A percentile compares a stretch with the other conserved stretches of the same genome.
These are phyloP conservation scores for Spergularia marina DNA, from an alignment of 148 eudicot genomes.

Conservation along the genomic window DNA sequence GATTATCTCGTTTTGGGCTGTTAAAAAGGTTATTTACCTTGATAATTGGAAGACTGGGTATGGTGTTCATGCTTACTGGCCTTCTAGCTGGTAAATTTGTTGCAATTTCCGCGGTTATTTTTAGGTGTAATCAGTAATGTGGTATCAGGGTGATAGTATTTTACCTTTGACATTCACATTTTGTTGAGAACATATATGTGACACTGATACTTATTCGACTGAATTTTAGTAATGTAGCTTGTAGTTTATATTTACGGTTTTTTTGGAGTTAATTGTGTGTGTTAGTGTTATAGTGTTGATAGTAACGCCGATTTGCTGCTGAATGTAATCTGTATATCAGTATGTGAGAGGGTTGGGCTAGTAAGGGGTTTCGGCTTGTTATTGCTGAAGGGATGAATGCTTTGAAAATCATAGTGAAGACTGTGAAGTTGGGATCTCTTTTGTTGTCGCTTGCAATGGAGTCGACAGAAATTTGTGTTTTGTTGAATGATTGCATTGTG, in stretches of 20 bases:
- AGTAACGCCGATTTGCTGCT: too few relatives aligned
- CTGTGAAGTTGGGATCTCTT: not conserved
- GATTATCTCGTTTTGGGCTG: slow-evolving; percentile 84
- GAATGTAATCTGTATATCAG: too few relatives aligned
- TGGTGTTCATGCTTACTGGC: slow-evolving; percentile 85
- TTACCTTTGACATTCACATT: not conserved
- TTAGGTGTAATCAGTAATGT: too few relatives aligned
- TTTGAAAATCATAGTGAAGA: too few relatives aligned
- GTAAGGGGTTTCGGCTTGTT: too few relatives aligned
- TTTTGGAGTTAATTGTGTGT: not conserved
- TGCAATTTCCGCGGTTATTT: too few relatives aligned
- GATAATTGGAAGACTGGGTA: slow-evolving; percentile 99
- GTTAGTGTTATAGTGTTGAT: too few relatives aligned
- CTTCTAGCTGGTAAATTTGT: slow-evolving; percentile 62
- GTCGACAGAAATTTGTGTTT: not conserved
- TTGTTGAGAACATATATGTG: slow-evolving; percentile 1
- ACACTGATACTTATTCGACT: not conserved
- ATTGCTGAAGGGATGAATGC: too few relatives aligned
- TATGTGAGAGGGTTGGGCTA: too few relatives aligned
- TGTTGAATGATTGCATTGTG: not conserved
- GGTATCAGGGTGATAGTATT: not conserved
- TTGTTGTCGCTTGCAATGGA: not conserved
- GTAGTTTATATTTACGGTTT: not conserved
- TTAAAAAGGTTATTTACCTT: slow-evolving; percentile 66
- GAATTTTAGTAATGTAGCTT: not conserved